Percentiles rank a stretch among this genome's conserved stretches.
Evolutionary conservation across 129 eudicot species (phyloP).

Genomic region (Tanacetum coccineum): DNA sequence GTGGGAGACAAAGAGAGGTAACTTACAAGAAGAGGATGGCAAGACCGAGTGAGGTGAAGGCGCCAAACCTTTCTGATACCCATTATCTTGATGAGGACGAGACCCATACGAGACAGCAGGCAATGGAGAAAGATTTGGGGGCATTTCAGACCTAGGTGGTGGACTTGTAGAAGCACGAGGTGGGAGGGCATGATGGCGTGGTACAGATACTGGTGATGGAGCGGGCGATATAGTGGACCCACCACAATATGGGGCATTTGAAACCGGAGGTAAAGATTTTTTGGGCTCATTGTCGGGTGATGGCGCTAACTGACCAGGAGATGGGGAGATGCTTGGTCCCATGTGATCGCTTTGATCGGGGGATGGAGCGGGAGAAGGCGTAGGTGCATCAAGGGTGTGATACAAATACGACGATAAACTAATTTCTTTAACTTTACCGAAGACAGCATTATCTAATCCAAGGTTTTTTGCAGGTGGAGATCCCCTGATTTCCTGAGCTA

Average conservation of each 20-base stretch:
- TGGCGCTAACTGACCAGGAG: constrained; percentile 1
- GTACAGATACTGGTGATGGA: constrained; percentile 23
- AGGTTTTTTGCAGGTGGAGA: constrained; percentile 61
- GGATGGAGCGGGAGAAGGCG: constrained; percentile 55
- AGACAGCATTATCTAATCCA: constrained; percentile 66
- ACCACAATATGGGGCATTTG: constrained; percentile 48
- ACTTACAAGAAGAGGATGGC: constrained; percentile 58
- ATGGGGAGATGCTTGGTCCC: constrained; percentile 43
- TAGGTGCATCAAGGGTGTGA: constrained; percentile 42
- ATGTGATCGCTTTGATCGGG: constrained; percentile 18
- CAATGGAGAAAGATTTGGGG: constrained; percentile 45
- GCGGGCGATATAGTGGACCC: constrained; percentile 34
- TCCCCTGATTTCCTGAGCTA: constrained; percentile 60
- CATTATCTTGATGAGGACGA: constrained; percentile 28
- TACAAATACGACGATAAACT: constrained; percentile 63
- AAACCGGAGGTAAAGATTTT: constrained; percentile 35
- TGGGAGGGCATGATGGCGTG: constrained; percentile 29
- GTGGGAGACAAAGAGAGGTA: constrained; percentile 12
- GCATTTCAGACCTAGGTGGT: constrained; percentile 9
- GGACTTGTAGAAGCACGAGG: constrained; percentile 23
- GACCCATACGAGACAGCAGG: constrained; percentile 48
- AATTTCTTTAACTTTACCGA: constrained; percentile 80
- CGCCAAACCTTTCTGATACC: constrained; percentile 28
- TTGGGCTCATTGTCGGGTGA: constrained; percentile 18
- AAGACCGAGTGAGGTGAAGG: constrained; percentile 32